Evolutionary conservation across 148 eudicot genomes (phyloP).

Genomic region (Nepenthes mirabilis): DNA sequence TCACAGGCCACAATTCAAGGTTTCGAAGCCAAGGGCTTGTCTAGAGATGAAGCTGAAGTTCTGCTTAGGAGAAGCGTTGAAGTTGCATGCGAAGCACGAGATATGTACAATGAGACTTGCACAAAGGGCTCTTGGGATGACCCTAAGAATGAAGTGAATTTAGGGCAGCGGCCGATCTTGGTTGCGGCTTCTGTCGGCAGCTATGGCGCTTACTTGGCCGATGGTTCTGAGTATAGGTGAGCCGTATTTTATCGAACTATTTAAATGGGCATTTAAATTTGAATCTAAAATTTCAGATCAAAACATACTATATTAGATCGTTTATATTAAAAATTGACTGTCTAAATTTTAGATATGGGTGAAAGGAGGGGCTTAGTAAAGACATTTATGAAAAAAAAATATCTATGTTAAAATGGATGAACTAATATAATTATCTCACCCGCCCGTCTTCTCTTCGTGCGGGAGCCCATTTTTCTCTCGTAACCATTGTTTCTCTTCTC

Average conservation of each 20-base stretch:
- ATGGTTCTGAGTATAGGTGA: constrained; percentile 67
- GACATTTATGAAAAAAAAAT: no score
- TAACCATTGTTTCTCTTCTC: no score
- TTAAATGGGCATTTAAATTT: not conserved
- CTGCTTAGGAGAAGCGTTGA: constrained; percentile 46
- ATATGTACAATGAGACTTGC: constrained; percentile 29
- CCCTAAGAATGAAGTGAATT: constrained; percentile 1
- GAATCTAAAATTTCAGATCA: not conserved
- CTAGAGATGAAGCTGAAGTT: constrained; percentile 36
- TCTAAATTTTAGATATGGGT: no score
- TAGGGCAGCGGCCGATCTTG: constrained; percentile 25
- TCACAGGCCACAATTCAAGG: constrained; percentile 62
- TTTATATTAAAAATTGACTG: no score
- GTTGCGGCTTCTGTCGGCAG: constrained; percentile 77
- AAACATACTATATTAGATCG: not conserved
- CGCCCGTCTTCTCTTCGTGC: no score
- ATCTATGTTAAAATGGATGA: no score
- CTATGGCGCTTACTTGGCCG: constrained; percentile 68
- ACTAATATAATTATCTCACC: no score
- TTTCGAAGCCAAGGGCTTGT: constrained; percentile 50
- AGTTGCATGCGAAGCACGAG: constrained; percentile 51
- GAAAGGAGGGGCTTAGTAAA: no score
- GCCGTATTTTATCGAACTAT: not conserved
- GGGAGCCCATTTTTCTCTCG: no score
- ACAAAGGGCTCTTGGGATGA: constrained; percentile 33